Conservation (phyloP, 768 basidiomycete genomes). For the Termitomyces sp. region DNA sequence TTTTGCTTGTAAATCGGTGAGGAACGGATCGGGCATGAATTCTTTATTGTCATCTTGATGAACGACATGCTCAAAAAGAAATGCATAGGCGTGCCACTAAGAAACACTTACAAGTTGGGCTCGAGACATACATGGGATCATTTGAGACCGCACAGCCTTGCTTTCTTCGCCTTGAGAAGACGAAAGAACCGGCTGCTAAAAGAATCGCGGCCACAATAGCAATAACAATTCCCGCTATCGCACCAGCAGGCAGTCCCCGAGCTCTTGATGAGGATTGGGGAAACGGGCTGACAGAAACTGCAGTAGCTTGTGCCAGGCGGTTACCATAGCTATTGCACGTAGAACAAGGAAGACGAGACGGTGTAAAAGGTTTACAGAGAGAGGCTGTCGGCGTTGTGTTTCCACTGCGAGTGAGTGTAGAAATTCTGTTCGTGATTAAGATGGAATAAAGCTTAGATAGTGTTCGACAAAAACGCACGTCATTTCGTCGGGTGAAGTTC, state of each 20-base stretch:
- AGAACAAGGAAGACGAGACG: not conserved
- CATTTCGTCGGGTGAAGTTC: not conserved
- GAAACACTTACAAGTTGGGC: conserved; percentile 8
- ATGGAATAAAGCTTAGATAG: not conserved
- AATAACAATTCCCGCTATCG: conserved; percentile 13
- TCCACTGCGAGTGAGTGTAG: conserved; percentile 3
- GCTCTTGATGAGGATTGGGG: not conserved
- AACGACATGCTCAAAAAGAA: not conserved
- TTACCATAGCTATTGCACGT: not conserved
- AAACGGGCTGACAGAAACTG: not conserved
- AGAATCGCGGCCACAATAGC: conserved; percentile 3
- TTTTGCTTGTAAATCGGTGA: conserved; percentile 17
- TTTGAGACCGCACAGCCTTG: not conserved
- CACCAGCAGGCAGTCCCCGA: conserved; percentile 6
- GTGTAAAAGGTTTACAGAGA: not conserved
- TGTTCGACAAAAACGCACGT: not conserved
- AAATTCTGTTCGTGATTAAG: conserved; percentile 1
- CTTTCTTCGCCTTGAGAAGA: conserved; percentile 7
- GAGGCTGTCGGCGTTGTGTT: conserved; percentile 10
- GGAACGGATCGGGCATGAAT: conserved; percentile 16
- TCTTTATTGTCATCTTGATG: conserved; percentile 8
- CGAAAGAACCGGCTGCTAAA: conserved; percentile 3
- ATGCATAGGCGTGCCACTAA: not conserved
- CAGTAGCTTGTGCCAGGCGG: conserved; percentile 1
- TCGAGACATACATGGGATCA: conserved; percentile 3